Conservation (phyloP, 2,329 filamentous ascomycete species). For the Polychaeton citri region DNA sequence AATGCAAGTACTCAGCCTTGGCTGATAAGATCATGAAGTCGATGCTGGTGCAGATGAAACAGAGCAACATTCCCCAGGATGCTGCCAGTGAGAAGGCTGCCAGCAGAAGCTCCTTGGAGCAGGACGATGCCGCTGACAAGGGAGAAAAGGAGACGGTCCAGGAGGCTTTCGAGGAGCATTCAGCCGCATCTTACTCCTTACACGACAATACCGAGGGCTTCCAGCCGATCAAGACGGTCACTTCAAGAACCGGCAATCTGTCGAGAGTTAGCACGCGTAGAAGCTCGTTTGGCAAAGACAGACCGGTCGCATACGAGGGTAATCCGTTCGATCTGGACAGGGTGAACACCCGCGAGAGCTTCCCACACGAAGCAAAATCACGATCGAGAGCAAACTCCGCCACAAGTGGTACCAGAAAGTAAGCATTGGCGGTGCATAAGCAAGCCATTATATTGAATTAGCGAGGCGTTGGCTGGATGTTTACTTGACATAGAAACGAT, state of each 20-base stretch:
- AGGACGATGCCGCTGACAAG: slow-evolving; percentile 4
- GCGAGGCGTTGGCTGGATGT: no score
- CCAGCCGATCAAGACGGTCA: slow-evolving; percentile 25
- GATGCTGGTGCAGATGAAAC: slow-evolving; percentile 28
- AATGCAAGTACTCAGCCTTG: slow-evolving; percentile 57
- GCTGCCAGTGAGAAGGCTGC: no score
- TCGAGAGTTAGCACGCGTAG: slow-evolving; percentile 14
- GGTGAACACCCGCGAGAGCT: slow-evolving; percentile 34
- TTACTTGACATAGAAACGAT: no score
- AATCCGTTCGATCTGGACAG: slow-evolving; percentile 37
- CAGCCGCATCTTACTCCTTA: slow-evolving; percentile 15
- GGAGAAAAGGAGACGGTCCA: slow-evolving; percentile 6
- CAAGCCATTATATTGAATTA: no score
- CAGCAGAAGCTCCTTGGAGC: no score
- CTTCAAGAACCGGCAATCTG: slow-evolving; percentile 7
- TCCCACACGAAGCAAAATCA: slow-evolving; percentile 10
- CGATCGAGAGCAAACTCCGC: slow-evolving; percentile 4
- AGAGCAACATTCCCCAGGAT: no score
- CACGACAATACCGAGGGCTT: slow-evolving; percentile 14
- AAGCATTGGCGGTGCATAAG: no score
- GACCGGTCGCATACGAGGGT: slow-evolving; percentile 25
- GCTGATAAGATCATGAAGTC: slow-evolving; percentile 46
- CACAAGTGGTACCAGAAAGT: no score
- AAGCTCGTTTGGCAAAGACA: no score
- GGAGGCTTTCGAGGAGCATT: slow-evolving; percentile 19